phyloP scores from a whole-genome alignment of 768 basidiomycete genomes.

The Naganishia onofrii region DNA sequence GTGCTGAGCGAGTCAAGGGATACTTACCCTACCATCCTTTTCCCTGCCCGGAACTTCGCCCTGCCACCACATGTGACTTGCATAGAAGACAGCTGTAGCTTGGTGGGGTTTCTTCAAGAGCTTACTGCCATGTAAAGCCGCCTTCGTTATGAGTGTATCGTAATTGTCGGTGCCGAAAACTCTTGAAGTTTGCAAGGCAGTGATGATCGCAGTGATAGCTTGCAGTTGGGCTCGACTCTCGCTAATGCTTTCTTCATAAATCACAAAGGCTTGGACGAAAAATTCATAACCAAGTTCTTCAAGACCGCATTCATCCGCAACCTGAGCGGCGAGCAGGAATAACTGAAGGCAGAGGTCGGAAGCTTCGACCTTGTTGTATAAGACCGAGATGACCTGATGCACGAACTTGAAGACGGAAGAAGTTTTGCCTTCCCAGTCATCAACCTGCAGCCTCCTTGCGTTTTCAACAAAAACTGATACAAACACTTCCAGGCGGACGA shows the following conservation, averaged over 20 bases:
- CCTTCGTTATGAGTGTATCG: constrained; percentile 96
- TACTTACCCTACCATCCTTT: constrained; percentile 57
- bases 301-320: constrained; percentile 89
- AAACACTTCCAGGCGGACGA: background rate
- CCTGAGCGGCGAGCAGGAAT: constrained; percentile 92
- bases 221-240: constrained; percentile 93
- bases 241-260: constrained; percentile 95
- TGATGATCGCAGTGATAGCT: constrained; percentile 94
- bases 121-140: constrained; percentile 94
- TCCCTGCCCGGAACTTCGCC: constrained; percentile 59
- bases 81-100: constrained; percentile 86
- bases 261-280: constrained; percentile 94
- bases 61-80: constrained; percentile 99
- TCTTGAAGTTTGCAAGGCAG: constrained; percentile 77
- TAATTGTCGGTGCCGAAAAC: constrained; percentile 96
- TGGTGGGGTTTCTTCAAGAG: constrained; percentile 98
- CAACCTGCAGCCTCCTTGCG: constrained; percentile 31
- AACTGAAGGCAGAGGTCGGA: constrained; percentile 76
- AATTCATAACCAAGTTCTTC: constrained; percentile 97
- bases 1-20: background rate
- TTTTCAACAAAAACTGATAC: background rate
- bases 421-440: constrained; percentile 80
- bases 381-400: constrained; percentile 86
- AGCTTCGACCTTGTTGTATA: constrained; percentile 88
- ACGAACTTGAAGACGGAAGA: constrained; percentile 89